Conservation (phyloP, 352 stramenopile genomes). For the Globisporangium recalcitrans region DNA sequence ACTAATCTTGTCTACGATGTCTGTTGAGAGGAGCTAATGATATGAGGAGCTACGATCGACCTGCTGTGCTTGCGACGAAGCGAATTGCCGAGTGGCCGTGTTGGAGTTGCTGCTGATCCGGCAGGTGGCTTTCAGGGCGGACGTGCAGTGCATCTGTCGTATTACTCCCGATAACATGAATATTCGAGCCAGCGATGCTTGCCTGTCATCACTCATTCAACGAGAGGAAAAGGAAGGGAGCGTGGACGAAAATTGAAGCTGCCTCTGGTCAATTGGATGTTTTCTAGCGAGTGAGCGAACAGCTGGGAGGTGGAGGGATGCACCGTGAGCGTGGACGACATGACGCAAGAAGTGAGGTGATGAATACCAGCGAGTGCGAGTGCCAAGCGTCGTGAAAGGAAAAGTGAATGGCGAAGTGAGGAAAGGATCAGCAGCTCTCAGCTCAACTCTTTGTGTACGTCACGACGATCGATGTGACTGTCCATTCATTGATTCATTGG, state of each 20-base stretch:
- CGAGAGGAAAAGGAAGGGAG: neutral
- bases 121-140: neutral
- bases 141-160: neutral
- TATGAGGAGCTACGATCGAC: neutral
- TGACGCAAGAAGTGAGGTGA: too few relatives aligned
- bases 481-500: too few relatives aligned
- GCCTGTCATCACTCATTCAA: neutral
- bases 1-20: neutral
- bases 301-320: too few relatives aligned
- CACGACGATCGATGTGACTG: too few relatives aligned
- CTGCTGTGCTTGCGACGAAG: neutral
- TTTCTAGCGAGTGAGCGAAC: conserved; percentile 1
- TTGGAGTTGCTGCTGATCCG: too few relatives aligned
- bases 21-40: neutral
- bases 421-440: too few relatives aligned
- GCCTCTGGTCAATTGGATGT: neutral
- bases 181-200: neutral
- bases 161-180: neutral
- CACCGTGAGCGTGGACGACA: too few relatives aligned
- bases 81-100: conserved; percentile 1
- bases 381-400: too few relatives aligned
- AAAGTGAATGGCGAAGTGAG: too few relatives aligned
- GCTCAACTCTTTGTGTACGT: too few relatives aligned
- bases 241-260: conserved; percentile 3
- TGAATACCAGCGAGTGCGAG: too few relatives aligned